Evolutionary conservation across 192 early-diverging fungal species (phyloP).

Genomic region (Entomortierella beljakovae): DNA sequence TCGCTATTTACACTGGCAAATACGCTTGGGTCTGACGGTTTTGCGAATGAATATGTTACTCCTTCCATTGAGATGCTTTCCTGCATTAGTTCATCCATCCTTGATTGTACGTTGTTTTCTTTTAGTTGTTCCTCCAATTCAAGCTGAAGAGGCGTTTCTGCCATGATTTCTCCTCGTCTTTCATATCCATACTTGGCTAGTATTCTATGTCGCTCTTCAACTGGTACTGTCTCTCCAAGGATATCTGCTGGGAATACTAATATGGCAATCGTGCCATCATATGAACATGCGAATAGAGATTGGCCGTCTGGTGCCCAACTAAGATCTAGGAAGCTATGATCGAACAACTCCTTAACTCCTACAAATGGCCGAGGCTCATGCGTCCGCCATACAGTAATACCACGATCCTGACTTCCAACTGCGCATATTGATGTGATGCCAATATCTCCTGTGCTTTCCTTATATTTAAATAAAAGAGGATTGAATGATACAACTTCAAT

Average conservation of each 20-base stretch:
- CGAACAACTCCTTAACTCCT: conserved; percentile 78
- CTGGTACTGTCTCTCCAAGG: conserved; percentile 71
- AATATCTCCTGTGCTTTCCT: conserved; percentile 38
- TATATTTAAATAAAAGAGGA: conserved; percentile 77
- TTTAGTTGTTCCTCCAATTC: conserved; percentile 69
- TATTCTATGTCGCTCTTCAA: conserved; percentile 68
- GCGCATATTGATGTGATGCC: conserved; percentile 78
- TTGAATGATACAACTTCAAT: conserved; percentile 91
- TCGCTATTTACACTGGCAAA: conserved; percentile 14
- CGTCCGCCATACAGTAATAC: conserved; percentile 91
- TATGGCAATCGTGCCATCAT: conserved; percentile 89
- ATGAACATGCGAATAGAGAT: conserved; percentile 86
- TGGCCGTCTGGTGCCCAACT: conserved; percentile 86
- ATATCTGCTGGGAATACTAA: conserved; percentile 77
- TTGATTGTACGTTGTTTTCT: conserved; percentile 29
- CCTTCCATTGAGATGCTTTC: conserved; percentile 46
- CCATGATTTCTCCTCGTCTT: conserved; percentile 57
- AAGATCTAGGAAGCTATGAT: conserved; percentile 88
- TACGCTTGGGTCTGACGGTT: conserved; percentile 27
- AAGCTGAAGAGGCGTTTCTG: conserved; percentile 74
- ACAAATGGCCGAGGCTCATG: conserved; percentile 76
- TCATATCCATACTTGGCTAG: conserved; percentile 63
- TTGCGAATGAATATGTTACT: conserved; percentile 24
- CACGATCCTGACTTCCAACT: conserved; percentile 90
- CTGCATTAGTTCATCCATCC: conserved; percentile 47